Percentiles rank a stretch among this genome's conserved stretches.
Evolutionary conservation across 345 rosid genomes (phyloP).

Genomic region (Aquilaria yunnanensis): DNA sequence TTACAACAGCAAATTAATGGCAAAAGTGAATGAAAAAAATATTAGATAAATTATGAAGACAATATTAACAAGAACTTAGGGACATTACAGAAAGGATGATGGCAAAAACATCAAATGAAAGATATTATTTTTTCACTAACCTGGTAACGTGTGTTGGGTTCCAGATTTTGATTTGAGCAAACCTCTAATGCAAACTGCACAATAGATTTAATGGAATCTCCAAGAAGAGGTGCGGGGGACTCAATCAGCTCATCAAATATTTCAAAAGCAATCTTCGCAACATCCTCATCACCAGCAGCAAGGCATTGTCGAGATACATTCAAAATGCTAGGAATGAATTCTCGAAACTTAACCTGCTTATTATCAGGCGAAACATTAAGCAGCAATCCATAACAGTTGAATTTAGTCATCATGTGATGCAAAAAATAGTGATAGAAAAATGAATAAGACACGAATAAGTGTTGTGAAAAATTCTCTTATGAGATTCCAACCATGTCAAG

Average conservation of each 20-base stretch:
- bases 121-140: slow-evolving; percentile 24
- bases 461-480: too few species aligned
- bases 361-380: neutral
- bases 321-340: slow-evolving; percentile 95
- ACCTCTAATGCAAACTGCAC: slow-evolving; percentile 98
- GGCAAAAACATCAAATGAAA: neutral
- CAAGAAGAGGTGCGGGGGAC: slow-evolving; percentile 98
- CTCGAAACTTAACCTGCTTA: slow-evolving; percentile 88
- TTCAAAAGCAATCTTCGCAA: slow-evolving; percentile 95
- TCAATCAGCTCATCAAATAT: slow-evolving; percentile 98
- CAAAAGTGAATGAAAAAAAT: neutral
- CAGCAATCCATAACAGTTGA: neutral
- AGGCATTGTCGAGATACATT: slow-evolving; percentile 89
- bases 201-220: slow-evolving; percentile 90
- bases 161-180: slow-evolving; percentile 79
- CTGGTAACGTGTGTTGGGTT: slow-evolving; percentile 91
- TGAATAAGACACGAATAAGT: neutral
- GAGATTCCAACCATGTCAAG: too few species aligned
- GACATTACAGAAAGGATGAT: neutral
- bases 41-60: neutral
- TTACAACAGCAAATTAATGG: neutral
- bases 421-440: neutral
- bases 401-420: neutral
- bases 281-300: slow-evolving; percentile 93
- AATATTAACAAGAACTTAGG: neutral